Conservation (phyloP, 257 asterid species). For the Craterostigma plantagineum region DNA sequence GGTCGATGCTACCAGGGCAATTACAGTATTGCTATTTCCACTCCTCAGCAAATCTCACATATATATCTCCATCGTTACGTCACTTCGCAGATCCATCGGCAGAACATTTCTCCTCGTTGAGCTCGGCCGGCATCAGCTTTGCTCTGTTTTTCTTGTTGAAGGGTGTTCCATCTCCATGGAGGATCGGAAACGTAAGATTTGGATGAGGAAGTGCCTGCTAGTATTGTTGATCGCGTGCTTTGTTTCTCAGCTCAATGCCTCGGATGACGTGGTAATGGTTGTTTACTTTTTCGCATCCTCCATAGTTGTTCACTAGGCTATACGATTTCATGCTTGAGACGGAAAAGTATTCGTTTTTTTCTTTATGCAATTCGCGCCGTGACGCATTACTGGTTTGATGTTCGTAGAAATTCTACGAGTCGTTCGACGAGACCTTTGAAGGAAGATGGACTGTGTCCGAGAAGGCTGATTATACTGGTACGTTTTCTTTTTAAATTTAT, state of each 20-base stretch:
- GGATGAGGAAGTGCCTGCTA: slow-evolving; percentile 27
- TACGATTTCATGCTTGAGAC: neutral
- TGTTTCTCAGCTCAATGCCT: slow-evolving; percentile 48
- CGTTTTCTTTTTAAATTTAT: slow-evolving; percentile 10
- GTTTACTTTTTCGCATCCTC: neutral
- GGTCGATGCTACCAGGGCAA: too few relatives aligned
- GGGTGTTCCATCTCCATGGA: slow-evolving; percentile 16
- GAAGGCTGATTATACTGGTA: slow-evolving; percentile 61
- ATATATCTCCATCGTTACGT: too few relatives aligned
- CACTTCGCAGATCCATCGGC: too few relatives aligned
- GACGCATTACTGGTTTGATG: too few relatives aligned
- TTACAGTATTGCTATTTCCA: too few relatives aligned
- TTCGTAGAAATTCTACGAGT: slow-evolving; percentile 49
- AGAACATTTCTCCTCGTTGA: too few relatives aligned
- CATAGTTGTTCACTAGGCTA: neutral
- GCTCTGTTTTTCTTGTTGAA: too few relatives aligned
- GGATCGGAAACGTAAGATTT: slow-evolving; percentile 31
- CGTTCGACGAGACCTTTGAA: slow-evolving; percentile 68
- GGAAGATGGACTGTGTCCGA: slow-evolving; percentile 71
- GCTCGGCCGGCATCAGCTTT: too few relatives aligned
- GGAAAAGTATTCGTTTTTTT: too few relatives aligned
- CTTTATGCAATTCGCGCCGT: slow-evolving; percentile 1
- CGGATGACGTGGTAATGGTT: slow-evolving; percentile 45
- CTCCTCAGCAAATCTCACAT: too few relatives aligned
- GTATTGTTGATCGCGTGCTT: slow-evolving; percentile 30